Evolutionary conservation across 2,329 filamentous ascomycete genomes (phyloP), one percentile per base, ranked within the genome.

Genomic region (Thelonectria discophora): DNA sequence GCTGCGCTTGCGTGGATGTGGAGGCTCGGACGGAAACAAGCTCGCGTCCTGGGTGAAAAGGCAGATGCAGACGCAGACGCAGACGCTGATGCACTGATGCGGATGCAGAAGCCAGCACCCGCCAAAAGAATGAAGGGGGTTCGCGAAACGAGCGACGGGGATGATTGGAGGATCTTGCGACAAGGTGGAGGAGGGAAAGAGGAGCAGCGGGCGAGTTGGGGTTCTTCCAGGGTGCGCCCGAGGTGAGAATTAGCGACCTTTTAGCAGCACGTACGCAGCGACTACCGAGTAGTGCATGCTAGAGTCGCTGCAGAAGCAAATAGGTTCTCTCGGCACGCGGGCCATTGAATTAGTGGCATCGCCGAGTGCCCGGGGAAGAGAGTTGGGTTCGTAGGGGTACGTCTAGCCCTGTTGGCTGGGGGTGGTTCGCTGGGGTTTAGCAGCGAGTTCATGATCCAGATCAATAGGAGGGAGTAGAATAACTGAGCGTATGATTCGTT

Each of bases 141-240:
- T 65, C 60, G 58, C 63, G 58, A 68, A 59, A 64, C 60, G 45
- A 69, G 65, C 37, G 62, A 51, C 60, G 39, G 40, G 62, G 63
- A 9, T 70, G 68, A 70, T 70, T 71, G 68, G 68, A 71, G 66
- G 66, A 70, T 66, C 60, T 60, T 59, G 62, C 49, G 51, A 65
- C 60, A 58, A 64, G 65, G 64, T 61, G 60, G 55, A 65, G 62
- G 64, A 57, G 55, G 46, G 62, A 24, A 24, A 63, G 65, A 69
- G 60, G 64, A 59, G 48, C 50, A 50, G 40, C 55, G 52, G 27
- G 27, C 27, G 27, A 20, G 47, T 48, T 47, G 56, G 56, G 39
- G 47, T 32, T n/a, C 57, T 34, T 9, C 34, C 34, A 37, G 34
- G 34, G 34, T 37, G 34, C 9, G 32, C 2, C 34, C 34, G 27